A percentile compares a stretch with the other conserved stretches of the same genome.
phyloP scores from a whole-genome alignment of 495 filamentous ascomycete genomes.

The Chaetomium fimeti region DNA sequence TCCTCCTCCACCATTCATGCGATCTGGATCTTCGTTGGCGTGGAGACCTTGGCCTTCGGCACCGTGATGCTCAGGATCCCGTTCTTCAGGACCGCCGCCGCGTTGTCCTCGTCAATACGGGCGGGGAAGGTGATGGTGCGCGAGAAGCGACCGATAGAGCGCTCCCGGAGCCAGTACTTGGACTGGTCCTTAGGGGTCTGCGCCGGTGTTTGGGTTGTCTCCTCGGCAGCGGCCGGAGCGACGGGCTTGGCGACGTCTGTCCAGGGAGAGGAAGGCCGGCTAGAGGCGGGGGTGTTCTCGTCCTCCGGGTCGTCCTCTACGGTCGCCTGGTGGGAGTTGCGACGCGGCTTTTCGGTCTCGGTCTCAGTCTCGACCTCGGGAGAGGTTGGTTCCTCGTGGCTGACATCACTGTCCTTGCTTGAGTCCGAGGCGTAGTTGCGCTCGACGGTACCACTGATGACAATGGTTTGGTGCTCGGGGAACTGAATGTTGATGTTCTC shows the following conservation, averaged over 20 bases:
- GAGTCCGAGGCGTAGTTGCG: slow-evolving; percentile 50
- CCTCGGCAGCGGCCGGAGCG: slow-evolving; percentile 17
- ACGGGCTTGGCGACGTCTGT: slow-evolving; percentile 18
- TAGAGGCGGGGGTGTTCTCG: slow-evolving; percentile 11
- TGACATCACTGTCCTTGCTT: slow-evolving; percentile 6
- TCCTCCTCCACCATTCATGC: not conserved
- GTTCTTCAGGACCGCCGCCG: slow-evolving; percentile 63
- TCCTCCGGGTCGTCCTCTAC: slow-evolving; percentile 35
- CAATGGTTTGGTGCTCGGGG: slow-evolving; percentile 71
- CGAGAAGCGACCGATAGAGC: slow-evolving; percentile 74
- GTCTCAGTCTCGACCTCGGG: slow-evolving; percentile 13
- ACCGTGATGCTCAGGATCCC: slow-evolving; percentile 66
- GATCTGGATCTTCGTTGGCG: slow-evolving; percentile 10
- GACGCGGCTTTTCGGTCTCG: slow-evolving; percentile 35
- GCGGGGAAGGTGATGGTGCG: slow-evolving; percentile 75
- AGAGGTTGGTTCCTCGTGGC: not conserved
- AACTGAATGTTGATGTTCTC: slow-evolving; percentile 81
- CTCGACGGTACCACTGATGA: slow-evolving; percentile 68
- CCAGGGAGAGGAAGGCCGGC: not conserved
- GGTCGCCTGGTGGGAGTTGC: slow-evolving; percentile 41
- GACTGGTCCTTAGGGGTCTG: slow-evolving; percentile 28
- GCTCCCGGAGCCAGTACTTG: slow-evolving; percentile 77
- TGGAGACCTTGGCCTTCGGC: slow-evolving; percentile 57
- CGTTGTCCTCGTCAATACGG: slow-evolving; percentile 71
- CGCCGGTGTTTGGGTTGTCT: slow-evolving; percentile 20